Percentiles rank a stretch among this genome's conserved stretches.
phyloP scores from a whole-genome alignment of 371 early-diverging fungal genomes.

The Nematocida ausubeli region DNA sequence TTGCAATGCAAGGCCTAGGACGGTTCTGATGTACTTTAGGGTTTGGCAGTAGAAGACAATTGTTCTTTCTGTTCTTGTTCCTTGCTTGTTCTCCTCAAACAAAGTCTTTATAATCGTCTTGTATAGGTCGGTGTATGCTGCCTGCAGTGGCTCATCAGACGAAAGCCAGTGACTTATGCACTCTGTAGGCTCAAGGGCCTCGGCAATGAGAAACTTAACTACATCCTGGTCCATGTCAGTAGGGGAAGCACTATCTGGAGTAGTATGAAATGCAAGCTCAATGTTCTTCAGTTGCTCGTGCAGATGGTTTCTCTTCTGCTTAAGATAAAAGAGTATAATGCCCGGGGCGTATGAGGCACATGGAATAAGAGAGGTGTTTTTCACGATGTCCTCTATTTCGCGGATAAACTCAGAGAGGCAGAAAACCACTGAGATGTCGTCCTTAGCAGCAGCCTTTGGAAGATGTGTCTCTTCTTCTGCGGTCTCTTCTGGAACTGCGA shows the following conservation, averaged over 20 bases:
- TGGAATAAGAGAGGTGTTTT: not conserved
- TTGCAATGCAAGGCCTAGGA: not conserved
- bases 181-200: not conserved
- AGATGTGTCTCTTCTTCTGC: not conserved
- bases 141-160: not conserved
- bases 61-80: not conserved
- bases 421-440: not conserved
- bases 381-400: not conserved
- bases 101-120: not conserved
- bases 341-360: not conserved
- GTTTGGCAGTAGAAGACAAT: not conserved
- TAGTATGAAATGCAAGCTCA: not conserved
- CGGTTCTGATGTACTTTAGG: not conserved
- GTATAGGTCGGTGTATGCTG: not conserved
- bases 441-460: too few relatives aligned
- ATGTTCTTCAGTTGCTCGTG: not conserved
- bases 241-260: not conserved
- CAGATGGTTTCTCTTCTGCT: not conserved
- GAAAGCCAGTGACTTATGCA: not conserved
- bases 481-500: not conserved
- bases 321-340: slow-evolving; percentile 1
- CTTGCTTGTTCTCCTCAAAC: not conserved
- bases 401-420: not conserved
- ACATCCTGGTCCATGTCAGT: not conserved
- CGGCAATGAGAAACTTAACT: slow-evolving; percentile 1